phyloP scores from a whole-genome alignment of 192 early-diverging fungal genomes.

The Coemansia guatemalensis region DNA sequence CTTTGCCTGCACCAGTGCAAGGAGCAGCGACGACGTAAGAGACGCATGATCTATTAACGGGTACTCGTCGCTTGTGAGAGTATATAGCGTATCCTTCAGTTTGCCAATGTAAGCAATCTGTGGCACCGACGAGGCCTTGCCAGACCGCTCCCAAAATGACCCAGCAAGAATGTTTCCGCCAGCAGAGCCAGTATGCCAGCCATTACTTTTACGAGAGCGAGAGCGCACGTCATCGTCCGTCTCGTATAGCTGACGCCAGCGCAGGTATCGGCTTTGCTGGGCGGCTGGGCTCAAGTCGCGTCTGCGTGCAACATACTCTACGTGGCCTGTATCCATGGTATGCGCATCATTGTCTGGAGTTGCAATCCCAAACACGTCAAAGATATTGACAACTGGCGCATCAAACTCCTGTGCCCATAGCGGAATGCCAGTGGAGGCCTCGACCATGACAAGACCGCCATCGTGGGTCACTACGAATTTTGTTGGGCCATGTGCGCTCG shows the following conservation, averaged over 20 bases:
- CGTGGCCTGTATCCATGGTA: background rate
- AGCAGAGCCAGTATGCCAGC: slow-evolving; percentile 45
- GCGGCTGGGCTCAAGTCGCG: slow-evolving; percentile 36
- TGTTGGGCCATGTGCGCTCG: slow-evolving; percentile 19
- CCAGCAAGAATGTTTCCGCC: slow-evolving; percentile 41
- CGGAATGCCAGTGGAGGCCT: slow-evolving; percentile 47
- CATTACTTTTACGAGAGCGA: slow-evolving; percentile 3
- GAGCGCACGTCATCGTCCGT: slow-evolving; percentile 17
- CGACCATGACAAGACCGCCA: slow-evolving; percentile 41
- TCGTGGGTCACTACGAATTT: slow-evolving; percentile 50
- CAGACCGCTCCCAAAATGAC: slow-evolving; percentile 44
- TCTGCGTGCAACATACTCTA: slow-evolving; percentile 31
- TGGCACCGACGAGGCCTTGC: slow-evolving; percentile 14
- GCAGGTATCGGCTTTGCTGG: slow-evolving; percentile 26
- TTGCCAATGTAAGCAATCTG: slow-evolving; percentile 64
- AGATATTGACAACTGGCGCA: slow-evolving; percentile 56
- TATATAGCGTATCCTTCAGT: slow-evolving; percentile 66
- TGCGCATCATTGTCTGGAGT: slow-evolving; percentile 5
- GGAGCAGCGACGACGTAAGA: slow-evolving; percentile 45
- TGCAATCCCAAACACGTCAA: slow-evolving; percentile 58
- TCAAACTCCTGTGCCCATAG: slow-evolving; percentile 58
- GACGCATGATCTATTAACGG: slow-evolving; percentile 56
- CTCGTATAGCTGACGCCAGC: slow-evolving; percentile 34
- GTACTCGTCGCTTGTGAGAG: slow-evolving; percentile 66
- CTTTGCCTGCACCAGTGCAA: slow-evolving; percentile 38